Percentiles rank a stretch among this genome's conserved stretches.
phyloP scores from a whole-genome alignment of 768 basidiomycete genomes.

The Dioszegia crocea region DNA sequence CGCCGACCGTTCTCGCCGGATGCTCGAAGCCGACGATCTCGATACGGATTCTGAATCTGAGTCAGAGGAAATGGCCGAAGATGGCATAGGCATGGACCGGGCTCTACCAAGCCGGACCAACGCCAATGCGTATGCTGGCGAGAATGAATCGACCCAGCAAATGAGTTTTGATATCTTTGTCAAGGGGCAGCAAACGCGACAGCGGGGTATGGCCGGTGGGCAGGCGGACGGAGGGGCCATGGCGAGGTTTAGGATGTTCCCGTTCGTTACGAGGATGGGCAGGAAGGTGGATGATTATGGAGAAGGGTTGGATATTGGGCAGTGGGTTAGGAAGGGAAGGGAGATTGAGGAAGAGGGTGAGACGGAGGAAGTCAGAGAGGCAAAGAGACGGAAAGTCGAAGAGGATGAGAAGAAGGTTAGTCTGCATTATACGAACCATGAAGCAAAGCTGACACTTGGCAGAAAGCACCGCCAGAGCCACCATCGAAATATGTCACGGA shows the following conservation, averaged over 20 bases:
- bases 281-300: conserved; percentile 91
- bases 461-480: conserved; percentile 74
- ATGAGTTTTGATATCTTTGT: conserved; percentile 94
- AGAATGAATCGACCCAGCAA: conserved; percentile 31
- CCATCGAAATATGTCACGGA: conserved; percentile 86
- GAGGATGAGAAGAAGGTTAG: conserved; percentile 78
- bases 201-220: conserved; percentile 40
- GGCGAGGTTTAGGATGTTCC: conserved; percentile 88
- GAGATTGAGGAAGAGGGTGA: conserved; percentile 86
- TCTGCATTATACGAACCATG: neutral
- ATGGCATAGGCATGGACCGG: conserved; percentile 21
- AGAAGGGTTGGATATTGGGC: conserved; percentile 87
- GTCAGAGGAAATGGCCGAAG: conserved; percentile 62
- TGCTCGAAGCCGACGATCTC: conserved; percentile 84
- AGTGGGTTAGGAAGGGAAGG: conserved; percentile 90
- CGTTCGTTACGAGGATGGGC: conserved; percentile 81
- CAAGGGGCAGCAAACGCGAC: conserved; percentile 86
- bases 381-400: conserved; percentile 62
- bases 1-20: conserved; percentile 72
- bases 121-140: conserved; percentile 40
- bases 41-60: conserved; percentile 56
- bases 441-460: conserved; percentile 9
- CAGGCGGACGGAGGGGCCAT: conserved; percentile 20
- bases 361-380: conserved; percentile 71
- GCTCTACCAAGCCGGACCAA: conserved; percentile 15